phyloP scores from a whole-genome alignment of 352 stramenopile species.

The Salisapilia sapeloensis region DNA sequence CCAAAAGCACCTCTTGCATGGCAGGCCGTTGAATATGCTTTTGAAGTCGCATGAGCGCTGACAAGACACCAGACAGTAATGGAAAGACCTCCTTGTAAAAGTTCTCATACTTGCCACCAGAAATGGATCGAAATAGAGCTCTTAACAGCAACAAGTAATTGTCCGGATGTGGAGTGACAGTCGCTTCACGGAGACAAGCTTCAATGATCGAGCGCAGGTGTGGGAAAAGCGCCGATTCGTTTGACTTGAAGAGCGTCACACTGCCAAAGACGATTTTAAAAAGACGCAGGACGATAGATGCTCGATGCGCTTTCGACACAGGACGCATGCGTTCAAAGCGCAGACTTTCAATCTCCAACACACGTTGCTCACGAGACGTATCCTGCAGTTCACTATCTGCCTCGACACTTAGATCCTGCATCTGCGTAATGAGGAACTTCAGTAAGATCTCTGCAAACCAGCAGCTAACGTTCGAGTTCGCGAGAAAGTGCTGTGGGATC shows the following conservation, averaged over 20 bases:
- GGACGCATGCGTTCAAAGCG: constrained; percentile 66
- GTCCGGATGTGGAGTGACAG: constrained; percentile 81
- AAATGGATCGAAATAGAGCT: constrained; percentile 92
- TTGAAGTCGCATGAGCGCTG: constrained; percentile 88
- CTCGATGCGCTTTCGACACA: constrained; percentile 50
- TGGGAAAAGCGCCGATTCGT: constrained; percentile 89
- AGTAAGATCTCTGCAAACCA: constrained; percentile 92
- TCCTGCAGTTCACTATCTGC: constrained; percentile 61
- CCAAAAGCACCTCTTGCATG: constrained; percentile 87
- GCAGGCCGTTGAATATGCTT: constrained; percentile 67
- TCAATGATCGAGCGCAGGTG: constrained; percentile 89
- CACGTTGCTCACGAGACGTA: constrained; percentile 53
- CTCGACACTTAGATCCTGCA: constrained; percentile 83
- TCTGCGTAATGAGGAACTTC: constrained; percentile 88
- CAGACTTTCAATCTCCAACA: constrained; percentile 52
- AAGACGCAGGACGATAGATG: constrained; percentile 81
- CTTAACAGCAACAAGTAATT: constrained; percentile 92
- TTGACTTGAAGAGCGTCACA: constrained; percentile 90
- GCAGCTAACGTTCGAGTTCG: constrained; percentile 85
- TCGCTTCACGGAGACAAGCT: constrained; percentile 83
- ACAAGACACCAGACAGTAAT: constrained; percentile 86
- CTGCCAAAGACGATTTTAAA: constrained; percentile 95
- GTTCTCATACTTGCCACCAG: constrained; percentile 94
- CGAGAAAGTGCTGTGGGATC: constrained; percentile 90
- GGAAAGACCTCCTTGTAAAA: constrained; percentile 95